Base-by-base conservation (phyloP, 169 alveolate genomes). In the Plasmodium vivax region DNA sequence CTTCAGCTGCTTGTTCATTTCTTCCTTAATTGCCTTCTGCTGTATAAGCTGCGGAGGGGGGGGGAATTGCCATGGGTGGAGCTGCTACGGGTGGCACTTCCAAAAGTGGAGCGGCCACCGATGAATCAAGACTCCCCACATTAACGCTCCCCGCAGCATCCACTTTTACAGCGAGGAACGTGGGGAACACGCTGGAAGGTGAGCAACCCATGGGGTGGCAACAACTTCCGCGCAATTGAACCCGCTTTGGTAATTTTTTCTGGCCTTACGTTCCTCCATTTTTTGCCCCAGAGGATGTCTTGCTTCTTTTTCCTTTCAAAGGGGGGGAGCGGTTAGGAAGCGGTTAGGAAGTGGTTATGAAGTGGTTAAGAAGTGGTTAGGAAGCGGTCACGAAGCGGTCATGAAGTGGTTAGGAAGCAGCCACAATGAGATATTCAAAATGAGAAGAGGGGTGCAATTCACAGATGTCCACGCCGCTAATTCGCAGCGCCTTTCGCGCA, bases 11-110 rank as follows among this genome's bases (percentile, higher is more conserved):
- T 85, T 85, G 56, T 85, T 85, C 93, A 85, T 85, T 75, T 85
- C 93, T 51, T 85, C 93, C 27, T 85, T 85, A 38, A 85, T 85
- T 34, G 93, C 93, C 68, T 85, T 85, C 41, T 85, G 93, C 43
- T 85, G 93, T 51, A 85, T 85, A n/a, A 85, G 93, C 93, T 85
- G 41, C 19, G 68, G 27, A 75, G 30, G 2, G 36, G 41, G 23
- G 34, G 56, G 1, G 8, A 23, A 43, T 51, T 41, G 54, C n/a
- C 62, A 47, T 51, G 8, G 30, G 38, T 47, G 62, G 62, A 47
- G 54, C 10, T 23, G 19, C 77, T 16, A 68, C 12, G 19, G 62
- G 62, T 68, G 77, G 14, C 1, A 3, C 1, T 54, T 54, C 19
- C 71, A 54, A 54, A 2, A 5, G 71, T 14, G 14, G 19, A 54